Conservation (phyloP, 305 asterid species). For the Rubia peregrina region DNA sequence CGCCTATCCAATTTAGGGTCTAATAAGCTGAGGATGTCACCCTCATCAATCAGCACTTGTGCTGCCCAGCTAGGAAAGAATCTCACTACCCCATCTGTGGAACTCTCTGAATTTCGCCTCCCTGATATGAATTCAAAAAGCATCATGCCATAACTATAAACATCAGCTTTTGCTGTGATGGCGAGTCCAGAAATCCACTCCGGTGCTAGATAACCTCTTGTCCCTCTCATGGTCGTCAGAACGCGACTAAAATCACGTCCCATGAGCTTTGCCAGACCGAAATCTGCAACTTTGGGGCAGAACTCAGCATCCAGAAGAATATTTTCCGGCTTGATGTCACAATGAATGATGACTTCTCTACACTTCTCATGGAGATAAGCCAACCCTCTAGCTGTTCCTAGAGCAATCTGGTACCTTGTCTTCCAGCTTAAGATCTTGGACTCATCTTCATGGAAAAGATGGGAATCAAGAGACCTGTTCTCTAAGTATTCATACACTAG, state of each 20-base stretch:
- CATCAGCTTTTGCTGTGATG: conserved; percentile 70
- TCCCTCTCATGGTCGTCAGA: conserved; percentile 70
- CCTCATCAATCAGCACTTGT: conserved; percentile 32
- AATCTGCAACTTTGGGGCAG: conserved; percentile 69
- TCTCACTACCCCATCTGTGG: conserved; percentile 37
- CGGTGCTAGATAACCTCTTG: conserved; percentile 79
- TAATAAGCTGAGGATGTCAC: conserved; percentile 42
- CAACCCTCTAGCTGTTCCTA: conserved; percentile 65
- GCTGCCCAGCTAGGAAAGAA: conserved; percentile 62
- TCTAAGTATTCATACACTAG: conserved; percentile 63
- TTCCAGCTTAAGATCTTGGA: conserved; percentile 45
- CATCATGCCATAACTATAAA: conserved; percentile 73
- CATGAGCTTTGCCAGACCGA: conserved; percentile 63
- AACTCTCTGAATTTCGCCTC: conserved; percentile 46
- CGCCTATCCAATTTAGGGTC: conserved; percentile 39
- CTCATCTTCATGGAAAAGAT: conserved; percentile 40
- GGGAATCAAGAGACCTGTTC: conserved; percentile 55
- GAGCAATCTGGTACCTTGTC: conserved; percentile 48
- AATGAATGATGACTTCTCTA: conserved; percentile 67
- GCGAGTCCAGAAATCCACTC: conserved; percentile 80
- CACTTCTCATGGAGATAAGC: conserved; percentile 65
- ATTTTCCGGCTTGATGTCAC: conserved; percentile 72
- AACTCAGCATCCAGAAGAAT: conserved; percentile 43
- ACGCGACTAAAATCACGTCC: conserved; percentile 77
- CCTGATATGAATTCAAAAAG: conserved; percentile 68